Evolutionary conservation across 202 grass and related monocot genomes (phyloP).

Genomic region (Digitaria exilis): DNA sequence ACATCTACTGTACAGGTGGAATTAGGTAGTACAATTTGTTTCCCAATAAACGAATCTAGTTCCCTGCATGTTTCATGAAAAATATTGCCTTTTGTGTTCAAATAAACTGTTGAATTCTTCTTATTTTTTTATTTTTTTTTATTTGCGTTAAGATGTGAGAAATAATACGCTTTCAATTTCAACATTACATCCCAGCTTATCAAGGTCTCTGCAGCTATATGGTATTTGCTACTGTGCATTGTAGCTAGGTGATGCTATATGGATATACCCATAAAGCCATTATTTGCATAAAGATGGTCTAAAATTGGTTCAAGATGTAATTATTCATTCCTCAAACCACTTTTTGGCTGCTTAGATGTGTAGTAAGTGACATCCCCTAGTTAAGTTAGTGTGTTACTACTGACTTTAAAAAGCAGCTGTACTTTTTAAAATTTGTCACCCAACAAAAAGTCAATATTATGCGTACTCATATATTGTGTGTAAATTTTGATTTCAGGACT

Average conservation of each 20-base stretch:
- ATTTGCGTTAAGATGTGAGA: background rate
- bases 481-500: background rate
- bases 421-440: background rate
- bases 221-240: background rate
- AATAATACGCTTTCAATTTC: too few relatives aligned
- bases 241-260: background rate
- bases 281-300: background rate
- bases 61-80: background rate
- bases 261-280: background rate
- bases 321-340: background rate
- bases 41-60: background rate
- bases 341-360: background rate
- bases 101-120: too few relatives aligned
- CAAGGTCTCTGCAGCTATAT: background rate
- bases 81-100: too few relatives aligned
- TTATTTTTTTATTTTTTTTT: background rate
- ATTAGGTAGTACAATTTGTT: background rate
- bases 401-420: background rate
- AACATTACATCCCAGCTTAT: background rate
- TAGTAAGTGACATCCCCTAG: background rate
- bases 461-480: background rate
- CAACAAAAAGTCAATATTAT: background rate
- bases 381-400: background rate
- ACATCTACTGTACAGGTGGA: background rate
- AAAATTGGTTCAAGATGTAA: background rate